Percentiles rank a stretch among this genome's conserved stretches.
Conservation (phyloP, 164 flowering plant genomes). For the Vitis labrusca region DNA sequence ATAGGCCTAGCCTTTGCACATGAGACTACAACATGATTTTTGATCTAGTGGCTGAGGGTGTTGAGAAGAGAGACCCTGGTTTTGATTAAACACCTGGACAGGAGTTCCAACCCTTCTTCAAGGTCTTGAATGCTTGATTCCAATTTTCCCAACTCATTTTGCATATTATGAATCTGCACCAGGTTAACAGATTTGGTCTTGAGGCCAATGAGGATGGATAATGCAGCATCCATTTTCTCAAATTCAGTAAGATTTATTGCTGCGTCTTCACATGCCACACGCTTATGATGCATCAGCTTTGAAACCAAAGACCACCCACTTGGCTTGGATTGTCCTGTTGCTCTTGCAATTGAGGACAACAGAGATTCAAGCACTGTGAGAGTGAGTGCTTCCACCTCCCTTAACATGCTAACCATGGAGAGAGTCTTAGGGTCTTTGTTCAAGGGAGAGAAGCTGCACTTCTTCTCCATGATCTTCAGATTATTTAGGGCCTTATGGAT, state of each 20-base stretch:
- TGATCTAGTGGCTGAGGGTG: conserved; percentile 29
- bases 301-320: conserved; percentile 33
- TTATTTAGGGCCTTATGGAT: conserved; percentile 20
- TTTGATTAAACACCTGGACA: conserved; percentile 35
- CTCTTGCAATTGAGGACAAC: conserved; percentile 11
- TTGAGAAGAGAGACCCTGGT: conserved; percentile 51
- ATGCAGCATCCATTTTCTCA: conserved; percentile 17
- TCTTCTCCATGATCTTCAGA: background rate
- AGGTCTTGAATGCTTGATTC: conserved; percentile 34
- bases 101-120: conserved; percentile 39
- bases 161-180: conserved; percentile 8
- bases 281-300: conserved; percentile 25
- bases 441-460: background rate
- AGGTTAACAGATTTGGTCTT: conserved; percentile 9
- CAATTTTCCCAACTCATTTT: conserved; percentile 19
- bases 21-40: background rate
- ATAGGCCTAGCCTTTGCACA: background rate
- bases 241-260: conserved; percentile 19
- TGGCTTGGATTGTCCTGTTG: conserved; percentile 2
- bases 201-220: background rate
- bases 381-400: conserved; percentile 18
- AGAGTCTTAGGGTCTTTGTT: conserved; percentile 4
- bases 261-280: conserved; percentile 8
- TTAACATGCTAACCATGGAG: conserved; percentile 14
- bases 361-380: conserved; percentile 14